These are phyloP conservation scores for Secale cereale DNA, from an alignment of 176 grass and related monocot species.

Conservation along the genomic window DNA sequence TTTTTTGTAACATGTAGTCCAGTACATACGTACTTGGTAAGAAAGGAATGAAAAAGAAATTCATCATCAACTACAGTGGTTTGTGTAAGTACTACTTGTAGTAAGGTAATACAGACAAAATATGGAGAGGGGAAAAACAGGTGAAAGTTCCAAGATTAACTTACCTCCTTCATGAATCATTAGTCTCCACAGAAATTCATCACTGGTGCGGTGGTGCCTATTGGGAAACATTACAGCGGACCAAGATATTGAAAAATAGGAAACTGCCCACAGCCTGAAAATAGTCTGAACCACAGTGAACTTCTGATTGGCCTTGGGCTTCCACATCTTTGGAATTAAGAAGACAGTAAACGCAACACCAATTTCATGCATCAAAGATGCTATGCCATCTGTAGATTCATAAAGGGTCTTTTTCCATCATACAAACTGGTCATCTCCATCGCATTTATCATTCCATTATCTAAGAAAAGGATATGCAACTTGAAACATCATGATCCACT, in stretches of 20 bases:
- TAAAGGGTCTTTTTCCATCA: conserved; percentile 42
- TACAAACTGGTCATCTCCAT: not conserved
- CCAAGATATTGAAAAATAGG: not conserved
- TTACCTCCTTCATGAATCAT: not conserved
- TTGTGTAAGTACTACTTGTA: not conserved
- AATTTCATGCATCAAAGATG: conserved; percentile 22
- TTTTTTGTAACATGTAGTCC: not conserved
- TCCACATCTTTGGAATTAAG: not conserved
- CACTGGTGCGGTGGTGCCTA: not conserved
- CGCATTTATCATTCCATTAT: too few relatives aligned
- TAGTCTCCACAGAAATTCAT: not conserved
- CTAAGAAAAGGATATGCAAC: not conserved
- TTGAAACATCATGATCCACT: not conserved
- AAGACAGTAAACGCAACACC: not conserved
- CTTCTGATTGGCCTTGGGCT: not conserved
- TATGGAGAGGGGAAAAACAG: not conserved
- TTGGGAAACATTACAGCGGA: not conserved
- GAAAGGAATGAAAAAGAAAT: not conserved
- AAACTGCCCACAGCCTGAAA: not conserved
- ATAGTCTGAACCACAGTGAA: not conserved
- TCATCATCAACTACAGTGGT: not conserved
- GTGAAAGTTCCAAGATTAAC: not conserved
- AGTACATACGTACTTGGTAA: not conserved
- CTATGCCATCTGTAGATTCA: conserved; percentile 47
- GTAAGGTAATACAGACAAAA: not conserved